phyloP scores from a whole-genome alignment of 805 yeast genomes.

The Candida fluviatilis region DNA sequence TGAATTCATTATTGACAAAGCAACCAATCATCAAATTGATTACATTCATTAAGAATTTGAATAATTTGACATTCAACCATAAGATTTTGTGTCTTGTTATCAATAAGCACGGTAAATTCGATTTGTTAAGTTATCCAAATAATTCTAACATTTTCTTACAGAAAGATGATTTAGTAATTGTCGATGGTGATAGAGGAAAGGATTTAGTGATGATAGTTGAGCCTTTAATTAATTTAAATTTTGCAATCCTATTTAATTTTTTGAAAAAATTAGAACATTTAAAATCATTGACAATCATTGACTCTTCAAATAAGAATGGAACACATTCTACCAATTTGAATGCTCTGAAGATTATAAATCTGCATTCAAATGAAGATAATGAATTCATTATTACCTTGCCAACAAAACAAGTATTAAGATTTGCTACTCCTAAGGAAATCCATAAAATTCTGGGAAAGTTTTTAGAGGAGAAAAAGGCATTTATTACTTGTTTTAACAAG shows the following conservation, averaged over 20 bases:
- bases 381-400: conserved; percentile 64
- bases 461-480: conserved; percentile 69
- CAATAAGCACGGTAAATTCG: conserved; percentile 64
- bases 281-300: conserved; percentile 42
- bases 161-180: conserved; percentile 64
- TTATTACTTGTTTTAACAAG: conserved; percentile 53
- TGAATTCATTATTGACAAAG: conserved; percentile 22
- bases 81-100: conserved; percentile 46
- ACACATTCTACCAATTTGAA: conserved; percentile 34
- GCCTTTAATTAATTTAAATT: conserved; percentile 56
- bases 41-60: conserved; percentile 35
- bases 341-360: conserved; percentile 34
- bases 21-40: conserved; percentile 29
- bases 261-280: conserved; percentile 69
- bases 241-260: conserved; percentile 70
- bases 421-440: conserved; percentile 71
- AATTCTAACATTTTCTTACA: conserved; percentile 57
- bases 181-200: conserved; percentile 83
- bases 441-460: conserved; percentile 58
- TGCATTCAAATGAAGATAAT: conserved; percentile 49
- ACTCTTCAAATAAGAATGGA: conserved; percentile 20
- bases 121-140: conserved; percentile 62
- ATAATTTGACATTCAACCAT: conserved; percentile 38
- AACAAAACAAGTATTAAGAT: conserved; percentile 70
- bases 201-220: conserved; percentile 72